Evolutionary conservation across 75 land plant genomes (phyloP).

Genomic region (Cupressus sempervirens): DNA sequence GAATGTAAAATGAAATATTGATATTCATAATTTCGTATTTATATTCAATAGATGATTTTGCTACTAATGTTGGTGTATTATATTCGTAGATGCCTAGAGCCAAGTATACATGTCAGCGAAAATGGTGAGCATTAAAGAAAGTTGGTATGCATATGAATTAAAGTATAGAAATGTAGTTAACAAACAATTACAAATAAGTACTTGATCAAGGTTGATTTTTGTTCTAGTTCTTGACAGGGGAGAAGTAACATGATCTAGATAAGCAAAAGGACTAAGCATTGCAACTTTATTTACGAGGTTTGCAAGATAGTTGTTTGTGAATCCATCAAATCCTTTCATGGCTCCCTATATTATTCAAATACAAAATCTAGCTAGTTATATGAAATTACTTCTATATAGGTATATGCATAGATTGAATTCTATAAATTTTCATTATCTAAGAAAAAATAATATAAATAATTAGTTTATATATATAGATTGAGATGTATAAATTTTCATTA

Average conservation of each 20-base stretch:
- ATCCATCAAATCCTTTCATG: conserved; percentile 53
- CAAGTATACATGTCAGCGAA: not conserved
- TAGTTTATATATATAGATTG: too few species aligned
- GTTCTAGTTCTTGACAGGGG: conserved; percentile 42
- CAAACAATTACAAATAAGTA: not conserved
- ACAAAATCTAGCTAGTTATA: not conserved
- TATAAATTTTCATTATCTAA: too few species aligned
- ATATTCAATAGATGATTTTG: not conserved
- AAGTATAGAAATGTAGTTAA: not conserved
- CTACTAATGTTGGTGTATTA: not conserved
- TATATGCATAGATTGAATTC: too few species aligned
- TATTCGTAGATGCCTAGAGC: not conserved
- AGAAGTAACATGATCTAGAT: conserved; percentile 48
- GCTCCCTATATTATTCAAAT: conserved; percentile 56
- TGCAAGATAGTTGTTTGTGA: conserved; percentile 31
- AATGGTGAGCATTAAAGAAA: not conserved
- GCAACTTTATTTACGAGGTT: conserved; percentile 54
- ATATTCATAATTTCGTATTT: too few species aligned
- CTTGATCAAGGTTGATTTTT: conserved; percentile 41
- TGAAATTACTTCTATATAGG: not conserved
- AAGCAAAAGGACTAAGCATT: conserved; percentile 62
- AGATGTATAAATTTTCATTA: not conserved
- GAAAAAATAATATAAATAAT: too few species aligned
- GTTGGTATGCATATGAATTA: not conserved
- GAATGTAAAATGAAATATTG: too few species aligned